Evolutionary conservation across 108 stramenopile genomes (phyloP).

Genomic region (Bacterosira constricta): DNA sequence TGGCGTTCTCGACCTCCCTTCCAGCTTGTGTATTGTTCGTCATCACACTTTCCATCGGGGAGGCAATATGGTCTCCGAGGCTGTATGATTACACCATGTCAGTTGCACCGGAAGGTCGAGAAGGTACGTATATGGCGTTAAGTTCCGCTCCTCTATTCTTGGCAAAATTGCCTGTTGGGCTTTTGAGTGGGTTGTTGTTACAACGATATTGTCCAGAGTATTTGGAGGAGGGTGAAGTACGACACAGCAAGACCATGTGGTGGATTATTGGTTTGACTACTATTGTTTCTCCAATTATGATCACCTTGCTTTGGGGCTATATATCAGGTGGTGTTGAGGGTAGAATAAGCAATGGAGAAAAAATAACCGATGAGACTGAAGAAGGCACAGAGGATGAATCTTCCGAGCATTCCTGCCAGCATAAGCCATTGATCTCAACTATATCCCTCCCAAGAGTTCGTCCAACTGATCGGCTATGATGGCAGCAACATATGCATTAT

Average conservation of each 20-base stretch:
- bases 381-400: slow-evolving; percentile 18
- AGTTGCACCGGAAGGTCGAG: slow-evolving; percentile 72
- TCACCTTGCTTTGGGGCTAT: slow-evolving; percentile 70
- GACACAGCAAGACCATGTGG: slow-evolving; percentile 79
- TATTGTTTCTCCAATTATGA: slow-evolving; percentile 57
- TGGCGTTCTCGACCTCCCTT: slow-evolving; percentile 65
- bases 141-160: slow-evolving; percentile 81
- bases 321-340: slow-evolving; percentile 46
- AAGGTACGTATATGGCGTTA: slow-evolving; percentile 86
- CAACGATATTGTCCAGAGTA: slow-evolving; percentile 67
- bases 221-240: slow-evolving; percentile 50
- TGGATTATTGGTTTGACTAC: slow-evolving; percentile 73
- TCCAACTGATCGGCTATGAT: not conserved
- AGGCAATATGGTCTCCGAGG: slow-evolving; percentile 83
- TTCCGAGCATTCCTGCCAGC: slow-evolving; percentile 21
- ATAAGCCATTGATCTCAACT: slow-evolving; percentile 30
- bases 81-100: slow-evolving; percentile 82
- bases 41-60: slow-evolving; percentile 72
- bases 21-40: slow-evolving; percentile 74
- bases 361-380: slow-evolving; percentile 12
- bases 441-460: slow-evolving; percentile 42
- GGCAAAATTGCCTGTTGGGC: slow-evolving; percentile 81
- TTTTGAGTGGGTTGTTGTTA: slow-evolving; percentile 73
- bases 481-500: no score
- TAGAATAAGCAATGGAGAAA: slow-evolving; percentile 9